Base-by-base conservation (phyloP, 768 basidiomycete genomes). In the Boletus reticulatus region DNA sequence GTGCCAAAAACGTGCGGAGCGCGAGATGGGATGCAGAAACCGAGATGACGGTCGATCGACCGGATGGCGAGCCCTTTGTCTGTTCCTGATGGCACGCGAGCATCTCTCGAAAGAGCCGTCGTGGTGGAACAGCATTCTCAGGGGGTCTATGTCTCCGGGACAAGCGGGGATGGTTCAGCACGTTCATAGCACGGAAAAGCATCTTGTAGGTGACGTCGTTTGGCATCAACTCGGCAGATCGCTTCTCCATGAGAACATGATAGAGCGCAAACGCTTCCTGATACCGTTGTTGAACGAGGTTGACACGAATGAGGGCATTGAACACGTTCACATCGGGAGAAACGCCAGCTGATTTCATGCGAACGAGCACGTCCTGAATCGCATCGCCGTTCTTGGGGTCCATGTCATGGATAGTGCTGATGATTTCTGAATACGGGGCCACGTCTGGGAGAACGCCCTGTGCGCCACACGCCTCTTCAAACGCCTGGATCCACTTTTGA, bases 121-220 rank as follows among this genome's bases (percentile, higher is more conserved):
- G 77, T 4, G 78, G 75, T 10, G 69, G 61, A 4, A 75, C 51
- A 19, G 69, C 61, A 48, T 69, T 60, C 22, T 49, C 53, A 8
- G 66, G 56, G 7, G 46, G 60, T 37, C 53, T 59, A 27, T 56
- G 53, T 48, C 64, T 62, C 17, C 73, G 72, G 0, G 57, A 60
- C 48, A 69, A 19, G 54, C 56, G 65, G 22, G 56, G 53, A 7
- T 56, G 52, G 31, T 44, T 59, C 53, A 45, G 63, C 55, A 50
- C 63, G 47, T 39, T 55, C 4, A 56, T 57, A 8, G 72, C 67
- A 27, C 67, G 70, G 58, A 83, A 80, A 20, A 84, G 63, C 54
- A 66, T 66, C 17, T 70, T 75, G 69, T 76, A 84, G 0, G 80
- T 82, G 55, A 67, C 70, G 55, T 81, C 75, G 8, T 80, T 82